A percentile compares a stretch with the other conserved stretches of the same genome.
phyloP scores from a whole-genome alignment of 2,329 filamentous ascomycete species.

The Colletotrichum liriopes region DNA sequence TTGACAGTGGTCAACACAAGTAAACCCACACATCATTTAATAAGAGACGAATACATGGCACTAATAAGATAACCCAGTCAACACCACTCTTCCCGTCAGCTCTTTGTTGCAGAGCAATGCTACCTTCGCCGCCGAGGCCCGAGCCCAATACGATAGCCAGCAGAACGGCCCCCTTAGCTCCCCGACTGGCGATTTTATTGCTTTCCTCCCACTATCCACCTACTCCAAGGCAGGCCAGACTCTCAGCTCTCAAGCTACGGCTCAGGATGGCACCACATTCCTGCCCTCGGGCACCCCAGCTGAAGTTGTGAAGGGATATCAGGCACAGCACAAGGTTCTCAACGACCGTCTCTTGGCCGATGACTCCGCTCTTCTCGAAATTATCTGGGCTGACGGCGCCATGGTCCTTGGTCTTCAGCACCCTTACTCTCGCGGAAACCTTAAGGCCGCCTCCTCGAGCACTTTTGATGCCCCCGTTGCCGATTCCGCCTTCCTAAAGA shows the following conservation, averaged over 20 bases:
- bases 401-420: conserved; percentile 54
- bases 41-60: not conserved
- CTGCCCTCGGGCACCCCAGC: conserved; percentile 53
- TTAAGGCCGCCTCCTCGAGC: conserved; percentile 55
- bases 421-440: conserved; percentile 57
- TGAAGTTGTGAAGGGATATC: conserved; percentile 56
- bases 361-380: conserved; percentile 48
- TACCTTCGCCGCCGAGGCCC: conserved; percentile 52
- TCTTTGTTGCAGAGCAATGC: conserved; percentile 50
- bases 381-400: conserved; percentile 52
- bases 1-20: conserved; percentile 36
- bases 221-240: conserved; percentile 47
- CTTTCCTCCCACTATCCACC: conserved; percentile 46
- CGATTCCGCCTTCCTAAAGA: conserved; percentile 56
- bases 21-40: not conserved
- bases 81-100: conserved; percentile 29
- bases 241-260: conserved; percentile 49
- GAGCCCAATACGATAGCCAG: conserved; percentile 50
- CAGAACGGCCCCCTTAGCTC: conserved; percentile 51
- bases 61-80: conserved; percentile 24
- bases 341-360: conserved; percentile 49
- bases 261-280: conserved; percentile 53
- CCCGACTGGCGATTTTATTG: conserved; percentile 44
- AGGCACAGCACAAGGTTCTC: conserved; percentile 53
- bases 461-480: conserved; percentile 54